A percentile compares a stretch with the other conserved stretches of the same genome.
Conservation (phyloP, 805 yeast genomes). For the Candida alai region DNA sequence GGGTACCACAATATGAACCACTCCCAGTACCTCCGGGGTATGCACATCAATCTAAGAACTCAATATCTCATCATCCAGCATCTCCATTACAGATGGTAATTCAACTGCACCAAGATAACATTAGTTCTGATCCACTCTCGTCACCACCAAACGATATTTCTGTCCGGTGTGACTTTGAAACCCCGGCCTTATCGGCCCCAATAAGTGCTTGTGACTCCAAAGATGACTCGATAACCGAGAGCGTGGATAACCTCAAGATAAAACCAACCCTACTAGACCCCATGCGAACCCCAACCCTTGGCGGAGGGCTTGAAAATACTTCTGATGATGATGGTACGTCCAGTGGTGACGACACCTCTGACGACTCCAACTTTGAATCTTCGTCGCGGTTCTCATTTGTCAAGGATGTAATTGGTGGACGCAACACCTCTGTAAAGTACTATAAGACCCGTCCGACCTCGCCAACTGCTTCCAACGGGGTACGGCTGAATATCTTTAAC, state of each 20-base stretch:
- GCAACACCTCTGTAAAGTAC: constrained; percentile 42
- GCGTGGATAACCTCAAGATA: constrained; percentile 12
- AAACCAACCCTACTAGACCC: constrained; percentile 10
- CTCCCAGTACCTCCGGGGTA: not conserved
- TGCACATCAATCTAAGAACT: constrained; percentile 4
- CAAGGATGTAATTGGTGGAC: constrained; percentile 36
- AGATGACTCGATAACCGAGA: constrained; percentile 10
- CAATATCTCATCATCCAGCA: too few relatives aligned
- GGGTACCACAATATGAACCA: not conserved
- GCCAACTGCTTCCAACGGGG: constrained; percentile 6
- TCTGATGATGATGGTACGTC: constrained; percentile 1
- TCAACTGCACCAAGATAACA: too few relatives aligned
- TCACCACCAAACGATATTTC: too few relatives aligned
- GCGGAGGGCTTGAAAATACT: not conserved
- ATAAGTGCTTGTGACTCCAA: constrained; percentile 3
- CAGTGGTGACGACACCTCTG: constrained; percentile 7
- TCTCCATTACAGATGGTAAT: too few relatives aligned
- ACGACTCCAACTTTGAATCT: constrained; percentile 14
- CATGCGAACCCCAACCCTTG: constrained; percentile 2
- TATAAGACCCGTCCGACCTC: constrained; percentile 28
- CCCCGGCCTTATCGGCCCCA: constrained; percentile 3
- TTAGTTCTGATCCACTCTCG: too few relatives aligned
- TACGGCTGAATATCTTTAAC: constrained; percentile 19
- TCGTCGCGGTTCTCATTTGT: constrained; percentile 43
- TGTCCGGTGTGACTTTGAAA: too few relatives aligned